A percentile compares a stretch with the other conserved stretches of the same genome.
Evolutionary conservation across 805 yeast genomes (phyloP).

Genomic region (Candida morakotiae): DNA sequence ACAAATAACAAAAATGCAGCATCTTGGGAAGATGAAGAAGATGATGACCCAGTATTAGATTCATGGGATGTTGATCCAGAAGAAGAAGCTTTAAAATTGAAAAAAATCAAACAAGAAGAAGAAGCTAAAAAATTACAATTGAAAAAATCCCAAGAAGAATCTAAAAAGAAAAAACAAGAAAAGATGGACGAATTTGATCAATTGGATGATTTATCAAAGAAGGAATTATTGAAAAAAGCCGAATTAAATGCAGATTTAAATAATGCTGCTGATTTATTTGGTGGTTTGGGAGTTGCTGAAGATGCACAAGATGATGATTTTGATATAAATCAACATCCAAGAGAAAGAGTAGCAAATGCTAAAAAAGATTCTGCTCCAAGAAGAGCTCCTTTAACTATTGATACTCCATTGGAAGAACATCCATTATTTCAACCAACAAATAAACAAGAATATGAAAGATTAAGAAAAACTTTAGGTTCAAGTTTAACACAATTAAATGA

Average conservation of each 20-base stretch:
- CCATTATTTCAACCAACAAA: slow-evolving; percentile 83
- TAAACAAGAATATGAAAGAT: slow-evolving; percentile 63
- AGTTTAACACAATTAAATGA: slow-evolving; percentile 38
- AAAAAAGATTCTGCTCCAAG: slow-evolving; percentile 31
- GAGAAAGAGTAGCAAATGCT: slow-evolving; percentile 47
- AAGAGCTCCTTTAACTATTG: slow-evolving; percentile 40
- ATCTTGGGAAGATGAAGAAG: slow-evolving; percentile 82
- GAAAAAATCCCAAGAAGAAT: slow-evolving; percentile 39
- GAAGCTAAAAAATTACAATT: slow-evolving; percentile 42
- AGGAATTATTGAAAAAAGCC: slow-evolving; percentile 70
- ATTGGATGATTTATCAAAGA: slow-evolving; percentile 71
- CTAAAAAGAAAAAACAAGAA: slow-evolving; percentile 46
- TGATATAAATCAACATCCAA: slow-evolving; percentile 47
- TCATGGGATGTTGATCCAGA: slow-evolving; percentile 88
- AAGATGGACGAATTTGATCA: slow-evolving; percentile 52
- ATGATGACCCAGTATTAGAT: slow-evolving; percentile 67
- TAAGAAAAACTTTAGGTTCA: slow-evolving; percentile 32
- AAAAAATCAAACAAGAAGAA: slow-evolving; percentile 36
- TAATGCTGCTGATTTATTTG: slow-evolving; percentile 90
- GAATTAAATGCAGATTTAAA: slow-evolving; percentile 83
- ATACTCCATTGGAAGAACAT: slow-evolving; percentile 65
- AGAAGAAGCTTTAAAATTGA: slow-evolving; percentile 48
- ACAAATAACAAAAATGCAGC: slow-evolving; percentile 47
- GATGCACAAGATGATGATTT: slow-evolving; percentile 22
- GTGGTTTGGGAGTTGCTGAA: slow-evolving; percentile 55